phyloP scores from a whole-genome alignment of 805 yeast species.

The Cyberlindnera meyerae region DNA sequence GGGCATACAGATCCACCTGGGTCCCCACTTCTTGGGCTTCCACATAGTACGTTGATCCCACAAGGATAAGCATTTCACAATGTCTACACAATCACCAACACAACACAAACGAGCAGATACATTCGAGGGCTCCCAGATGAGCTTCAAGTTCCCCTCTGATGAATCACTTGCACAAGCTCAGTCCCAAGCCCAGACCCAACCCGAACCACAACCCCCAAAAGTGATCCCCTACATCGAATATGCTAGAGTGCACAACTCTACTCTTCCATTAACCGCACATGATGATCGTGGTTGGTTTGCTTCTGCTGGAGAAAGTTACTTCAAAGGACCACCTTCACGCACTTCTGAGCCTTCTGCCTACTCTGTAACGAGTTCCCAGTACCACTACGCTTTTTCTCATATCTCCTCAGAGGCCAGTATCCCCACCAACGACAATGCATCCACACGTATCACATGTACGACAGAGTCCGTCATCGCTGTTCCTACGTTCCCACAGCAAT shows the following conservation, averaged over 20 bases:
- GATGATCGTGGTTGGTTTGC: background rate
- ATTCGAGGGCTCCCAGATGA: constrained; percentile 36
- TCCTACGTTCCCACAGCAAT: background rate
- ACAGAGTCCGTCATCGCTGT: constrained; percentile 1
- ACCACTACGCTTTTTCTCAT: constrained; percentile 3
- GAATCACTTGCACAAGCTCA: constrained; percentile 17
- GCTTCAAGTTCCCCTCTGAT: constrained; percentile 34
- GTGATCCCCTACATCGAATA: constrained; percentile 17
- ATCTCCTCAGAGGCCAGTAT: constrained; percentile 8
- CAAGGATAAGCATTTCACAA: too few species aligned
- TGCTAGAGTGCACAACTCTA: constrained; percentile 5
- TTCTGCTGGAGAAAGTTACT: too few species aligned
- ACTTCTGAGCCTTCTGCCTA: background rate
- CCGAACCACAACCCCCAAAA: constrained; percentile 15
- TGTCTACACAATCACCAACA: constrained; percentile 10
- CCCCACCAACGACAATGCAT: constrained; percentile 19
- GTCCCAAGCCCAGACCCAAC: background rate
- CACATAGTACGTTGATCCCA: too few species aligned
- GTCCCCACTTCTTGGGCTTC: too few species aligned
- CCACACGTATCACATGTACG: constrained; percentile 27
- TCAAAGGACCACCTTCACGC: background rate
- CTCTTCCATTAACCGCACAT: background rate
- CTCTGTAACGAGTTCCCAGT: background rate
- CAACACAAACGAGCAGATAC: constrained; percentile 32
- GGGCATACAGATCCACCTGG: too few species aligned